Evolutionary conservation across 2,329 filamentous ascomycete species (phyloP), one percentile per base, ranked within the genome.

Genomic region (Colletotrichum agaves): DNA sequence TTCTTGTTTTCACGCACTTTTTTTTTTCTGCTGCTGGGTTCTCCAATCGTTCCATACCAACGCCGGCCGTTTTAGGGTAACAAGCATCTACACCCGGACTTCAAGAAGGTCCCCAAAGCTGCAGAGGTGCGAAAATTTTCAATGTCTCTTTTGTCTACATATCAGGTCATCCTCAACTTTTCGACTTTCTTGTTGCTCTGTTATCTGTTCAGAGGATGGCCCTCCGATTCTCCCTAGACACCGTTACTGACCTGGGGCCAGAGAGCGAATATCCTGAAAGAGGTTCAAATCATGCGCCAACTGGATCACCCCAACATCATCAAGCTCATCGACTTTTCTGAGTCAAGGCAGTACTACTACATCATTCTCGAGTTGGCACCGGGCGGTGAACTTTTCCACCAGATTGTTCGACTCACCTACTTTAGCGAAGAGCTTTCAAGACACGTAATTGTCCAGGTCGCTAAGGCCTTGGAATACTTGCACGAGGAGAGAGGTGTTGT

Each of bases 251-350:
- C 73, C 55, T 70, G 27, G 69, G 71, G 27, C 71, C 79, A 99
- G 96, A 88, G 96, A 82, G 93, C 95, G 71, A 99, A 98, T 76
- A 98, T 99, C 72, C 83, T 99, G 69, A 99, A 99, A 82, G 96
- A 99, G 80, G 96, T 99, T 13, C 93, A 97, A 75, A 99, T 99
- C 73, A 99, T 99, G 95, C 93, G 94, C 71, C 92, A 97, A 75
- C 86, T 99, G 53, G 94, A 98, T 72, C 96, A 99, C 73, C 94
- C 95, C 70, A 98, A 98, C 77, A 96, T 99, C 69, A 90, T 98
- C 79, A 95, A 93, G 77, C 88, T 99, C 65, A 87, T 98, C 74
- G 93, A 97, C 75, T 98, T 98, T 77, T 92, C 92, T 71, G 96
- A 99, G 80, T 97, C 94, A 1, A 87, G 88, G 66, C 94, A 98